Conservation (phyloP, 352 stramenopile species). For the Phytophthora fragariaefolia region DNA sequence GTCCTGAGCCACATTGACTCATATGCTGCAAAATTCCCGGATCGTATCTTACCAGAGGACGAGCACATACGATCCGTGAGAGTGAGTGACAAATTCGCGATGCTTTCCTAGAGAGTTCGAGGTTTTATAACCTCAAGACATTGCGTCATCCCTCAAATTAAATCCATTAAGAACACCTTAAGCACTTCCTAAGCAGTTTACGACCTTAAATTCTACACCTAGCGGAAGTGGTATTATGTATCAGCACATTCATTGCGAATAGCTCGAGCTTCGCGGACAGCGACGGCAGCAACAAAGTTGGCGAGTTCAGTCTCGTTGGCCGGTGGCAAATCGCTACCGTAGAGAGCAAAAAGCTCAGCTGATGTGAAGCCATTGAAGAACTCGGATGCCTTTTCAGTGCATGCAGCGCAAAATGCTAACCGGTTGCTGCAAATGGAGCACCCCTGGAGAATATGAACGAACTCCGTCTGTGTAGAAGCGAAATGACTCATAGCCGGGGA, state of each 20-base stretch:
- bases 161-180: no score
- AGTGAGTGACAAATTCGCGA: no score
- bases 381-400: conserved; percentile 55
- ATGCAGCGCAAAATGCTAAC: conserved; percentile 58
- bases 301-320: conserved; percentile 55
- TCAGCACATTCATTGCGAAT: conserved; percentile 22
- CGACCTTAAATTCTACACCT: not conserved
- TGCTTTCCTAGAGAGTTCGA: no score
- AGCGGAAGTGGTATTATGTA: not conserved
- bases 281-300: conserved; percentile 48
- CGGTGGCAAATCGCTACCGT: conserved; percentile 59
- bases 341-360: conserved; percentile 59
- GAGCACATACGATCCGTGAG: not conserved
- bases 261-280: conserved; percentile 45
- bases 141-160: no score
- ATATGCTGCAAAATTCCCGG: not conserved
- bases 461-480: conserved; percentile 57
- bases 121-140: no score
- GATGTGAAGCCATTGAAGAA: conserved; percentile 69
- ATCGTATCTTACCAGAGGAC: not conserved
- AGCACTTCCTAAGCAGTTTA: no score
- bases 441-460: conserved; percentile 62
- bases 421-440: conserved; percentile 64
- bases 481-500: conserved; percentile 67
- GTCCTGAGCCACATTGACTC: conserved; percentile 1